Conservation (phyloP, 2,329 filamentous ascomycete genomes). For the Scedosporium boydii region DNA sequence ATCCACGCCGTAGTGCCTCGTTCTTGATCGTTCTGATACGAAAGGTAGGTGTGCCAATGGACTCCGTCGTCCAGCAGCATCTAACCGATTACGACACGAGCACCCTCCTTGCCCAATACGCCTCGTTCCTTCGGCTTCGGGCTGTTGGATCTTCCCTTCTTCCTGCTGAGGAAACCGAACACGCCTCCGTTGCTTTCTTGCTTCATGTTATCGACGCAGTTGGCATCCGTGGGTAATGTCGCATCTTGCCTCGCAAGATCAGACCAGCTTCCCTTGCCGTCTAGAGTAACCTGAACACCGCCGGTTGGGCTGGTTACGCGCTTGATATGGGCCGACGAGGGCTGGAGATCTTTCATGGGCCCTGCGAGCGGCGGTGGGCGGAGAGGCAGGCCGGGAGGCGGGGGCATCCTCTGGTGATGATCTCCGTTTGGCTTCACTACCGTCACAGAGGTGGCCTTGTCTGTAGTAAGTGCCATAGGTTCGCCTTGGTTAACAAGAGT, state of each 20-base stretch:
- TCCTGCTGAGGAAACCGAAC: slow-evolving; percentile 80
- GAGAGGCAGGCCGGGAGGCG: background rate
- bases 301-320: slow-evolving; percentile 70
- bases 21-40: too few species aligned
- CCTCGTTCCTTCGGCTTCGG: slow-evolving; percentile 92
- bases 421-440: slow-evolving; percentile 15
- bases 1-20: too few species aligned
- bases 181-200: slow-evolving; percentile 47
- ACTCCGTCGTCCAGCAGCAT: background rate
- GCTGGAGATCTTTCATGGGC: slow-evolving; percentile 7
- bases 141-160: slow-evolving; percentile 82
- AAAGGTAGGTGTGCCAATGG: too few species aligned
- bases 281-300: slow-evolving; percentile 83
- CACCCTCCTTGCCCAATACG: slow-evolving; percentile 89
- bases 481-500: background rate
- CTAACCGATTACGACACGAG: slow-evolving; percentile 66
- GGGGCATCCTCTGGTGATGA: background rate
- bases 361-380: slow-evolving; percentile 2
- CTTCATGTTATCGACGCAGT: background rate
- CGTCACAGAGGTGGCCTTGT: slow-evolving; percentile 35
- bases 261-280: slow-evolving; percentile 84
- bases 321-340: slow-evolving; percentile 37
- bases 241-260: slow-evolving; percentile 79
- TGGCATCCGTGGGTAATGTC: slow-evolving; percentile 56
- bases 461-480: slow-evolving; percentile 35